These are phyloP conservation scores for Juglanconis juglandina DNA, from an alignment of 2,329 filamentous ascomycete genomes.

Conservation along the genomic window DNA sequence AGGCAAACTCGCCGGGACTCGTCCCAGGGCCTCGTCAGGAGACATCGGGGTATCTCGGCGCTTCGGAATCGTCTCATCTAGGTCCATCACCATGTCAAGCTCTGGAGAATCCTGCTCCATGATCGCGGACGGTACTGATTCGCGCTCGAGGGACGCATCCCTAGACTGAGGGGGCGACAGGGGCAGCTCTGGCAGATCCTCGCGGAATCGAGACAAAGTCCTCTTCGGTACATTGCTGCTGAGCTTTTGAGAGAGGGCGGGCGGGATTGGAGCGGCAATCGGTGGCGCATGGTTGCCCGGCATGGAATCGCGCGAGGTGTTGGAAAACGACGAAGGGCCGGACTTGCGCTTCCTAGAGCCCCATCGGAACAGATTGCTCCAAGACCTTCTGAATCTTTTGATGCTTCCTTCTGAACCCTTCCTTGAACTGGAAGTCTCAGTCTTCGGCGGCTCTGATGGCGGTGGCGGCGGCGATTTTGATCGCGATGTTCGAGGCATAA, in stretches of 20 bases:
- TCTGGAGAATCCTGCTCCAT: slow-evolving; percentile 21
- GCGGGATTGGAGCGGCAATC: slow-evolving; percentile 24
- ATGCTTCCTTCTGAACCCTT: slow-evolving; percentile 54
- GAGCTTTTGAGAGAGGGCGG: slow-evolving; percentile 30
- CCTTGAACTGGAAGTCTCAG: slow-evolving; percentile 48
- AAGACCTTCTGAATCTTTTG: slow-evolving; percentile 43
- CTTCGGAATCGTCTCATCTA: slow-evolving; percentile 30
- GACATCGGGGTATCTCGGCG: slow-evolving; percentile 18
- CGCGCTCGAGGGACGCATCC: slow-evolving; percentile 71
- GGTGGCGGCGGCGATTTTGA: slow-evolving; percentile 47
- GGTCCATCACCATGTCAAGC: slow-evolving; percentile 9
- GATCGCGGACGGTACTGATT: slow-evolving; percentile 31
- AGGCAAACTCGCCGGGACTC: slow-evolving; percentile 10
- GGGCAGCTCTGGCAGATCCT: slow-evolving; percentile 84
- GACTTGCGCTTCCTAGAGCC: slow-evolving; percentile 56
- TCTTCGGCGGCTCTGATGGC: slow-evolving; percentile 39
- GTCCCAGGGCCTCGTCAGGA: slow-evolving; percentile 7
- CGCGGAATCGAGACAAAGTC: slow-evolving; percentile 85
- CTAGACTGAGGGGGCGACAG: slow-evolving; percentile 82
- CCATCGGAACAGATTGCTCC: slow-evolving; percentile 74
- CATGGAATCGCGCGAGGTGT: slow-evolving; percentile 88
- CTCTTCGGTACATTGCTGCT: slow-evolving; percentile 61
- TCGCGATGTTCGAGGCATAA: slow-evolving; percentile 44
- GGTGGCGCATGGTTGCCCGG: slow-evolving; percentile 36
- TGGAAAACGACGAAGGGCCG: slow-evolving; percentile 78